Evolutionary conservation across 176 grass and related monocot species (phyloP), one percentile per base, ranked within the genome.

Genomic region (Hsuehochloa calcarea): DNA sequence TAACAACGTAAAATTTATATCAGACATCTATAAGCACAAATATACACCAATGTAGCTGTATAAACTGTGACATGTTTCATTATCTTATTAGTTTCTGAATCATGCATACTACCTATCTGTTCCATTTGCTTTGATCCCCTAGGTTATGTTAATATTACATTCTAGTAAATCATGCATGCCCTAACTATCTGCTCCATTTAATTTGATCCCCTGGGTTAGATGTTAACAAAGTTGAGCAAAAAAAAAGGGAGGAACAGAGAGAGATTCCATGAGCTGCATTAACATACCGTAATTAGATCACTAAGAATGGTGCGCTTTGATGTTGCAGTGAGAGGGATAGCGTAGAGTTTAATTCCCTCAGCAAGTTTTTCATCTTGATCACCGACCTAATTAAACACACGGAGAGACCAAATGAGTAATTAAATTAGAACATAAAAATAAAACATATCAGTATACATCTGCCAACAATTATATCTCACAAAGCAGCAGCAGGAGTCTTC

Each of bases 281-380:
- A 68, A 79, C 90, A 86, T 94, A 99, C 96, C 75, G 93, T 99
- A 52, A 99, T 89, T 75, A 96, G 72, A 75, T 99, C 96, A 82
- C 91, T 99, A 45, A 99, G 91, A 62, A 99, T 70, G 23, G 96
- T 99, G n/a, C 91, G 88, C 84, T 99, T 99, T 64, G 93, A 94
- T 38, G 96, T 99, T 12, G 80, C 23, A 46, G 96, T 94, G 71
- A 89, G 81, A 61, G 93, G 90, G 58, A 99, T 90, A 64, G 96
- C 96, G 46, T 84, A 92, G 31, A 99, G 86, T 94, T 99, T 99
- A 80, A 99, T 99, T 78, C 96, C 96, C 78, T 99, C 96, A 37
- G 96, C 93, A 75, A 99, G 88, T 83, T 99, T 96, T 86, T 99
- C 93, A 63, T 99, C 93, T 82, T 84, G 86, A 83, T 99, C 90